A percentile compares a stretch with the other conserved stretches of the same genome.
These are phyloP conservation scores for Glycyrrhiza uralensis DNA, from an alignment of 306 rosid genomes.

Conservation along the genomic window DNA sequence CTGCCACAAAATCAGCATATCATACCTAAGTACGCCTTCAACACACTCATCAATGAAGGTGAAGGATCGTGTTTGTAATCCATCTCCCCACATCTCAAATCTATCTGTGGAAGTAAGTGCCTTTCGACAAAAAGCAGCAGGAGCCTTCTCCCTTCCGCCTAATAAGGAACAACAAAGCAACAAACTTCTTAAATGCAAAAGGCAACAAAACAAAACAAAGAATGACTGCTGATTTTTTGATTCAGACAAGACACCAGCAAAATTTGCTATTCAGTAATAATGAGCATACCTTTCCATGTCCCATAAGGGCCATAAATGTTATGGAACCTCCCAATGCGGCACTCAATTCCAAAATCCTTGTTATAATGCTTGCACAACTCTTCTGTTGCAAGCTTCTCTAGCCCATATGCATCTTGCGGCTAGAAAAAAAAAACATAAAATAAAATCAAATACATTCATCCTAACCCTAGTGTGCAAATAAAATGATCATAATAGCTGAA, in stretches of 20 bases:
- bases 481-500: not conserved
- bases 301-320: constrained; percentile 97
- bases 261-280: constrained; percentile 2
- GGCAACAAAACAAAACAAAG: not conserved
- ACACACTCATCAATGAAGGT: constrained; percentile 99
- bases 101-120: constrained; percentile 65
- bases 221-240: not conserved
- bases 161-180: constrained; percentile 23
- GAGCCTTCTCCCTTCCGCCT: constrained; percentile 99
- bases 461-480: not conserved
- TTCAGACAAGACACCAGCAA: not conserved
- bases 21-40: constrained; percentile 97
- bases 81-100: constrained; percentile 99
- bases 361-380: constrained; percentile 97
- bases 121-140: constrained; percentile 98
- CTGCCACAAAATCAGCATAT: not conserved
- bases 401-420: constrained; percentile 99
- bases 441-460: constrained; percentile 10
- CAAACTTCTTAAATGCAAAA: constrained; percentile 18
- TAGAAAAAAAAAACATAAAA: constrained; percentile 28
- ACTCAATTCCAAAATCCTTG: constrained; percentile 90
- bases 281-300: constrained; percentile 87
- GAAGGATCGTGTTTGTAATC: constrained; percentile 92
- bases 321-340: constrained; percentile 96
- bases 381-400: constrained; percentile 99